A percentile compares a stretch with the other conserved stretches of the same genome.
These are phyloP conservation scores for Citrus australasica DNA, from an alignment of 345 rosid species.

Conservation along the genomic window DNA sequence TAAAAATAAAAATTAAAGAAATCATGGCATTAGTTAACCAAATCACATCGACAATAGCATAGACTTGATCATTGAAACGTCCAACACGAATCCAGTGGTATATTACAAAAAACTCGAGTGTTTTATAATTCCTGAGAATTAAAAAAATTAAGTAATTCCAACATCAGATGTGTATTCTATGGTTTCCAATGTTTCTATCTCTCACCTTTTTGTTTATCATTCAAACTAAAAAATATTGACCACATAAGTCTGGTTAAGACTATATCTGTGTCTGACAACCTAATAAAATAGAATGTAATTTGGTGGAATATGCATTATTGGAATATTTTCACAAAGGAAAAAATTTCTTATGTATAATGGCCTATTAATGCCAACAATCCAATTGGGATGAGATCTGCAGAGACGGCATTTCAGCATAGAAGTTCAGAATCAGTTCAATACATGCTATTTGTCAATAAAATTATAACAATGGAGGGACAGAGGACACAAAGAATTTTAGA, in stretches of 20 bases:
- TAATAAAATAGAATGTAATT: neutral
- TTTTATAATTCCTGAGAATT: neutral
- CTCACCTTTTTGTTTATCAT: neutral
- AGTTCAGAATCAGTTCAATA: neutral
- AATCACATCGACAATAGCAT: neutral
- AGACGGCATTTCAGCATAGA: neutral
- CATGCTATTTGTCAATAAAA: neutral
- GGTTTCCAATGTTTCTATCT: neutral
- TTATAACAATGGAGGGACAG: neutral
- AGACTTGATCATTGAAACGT: neutral
- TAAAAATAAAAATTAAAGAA: neutral
- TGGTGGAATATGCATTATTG: neutral
- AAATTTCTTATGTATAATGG: neutral
- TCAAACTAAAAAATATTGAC: neutral
- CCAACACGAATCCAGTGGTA: neutral
- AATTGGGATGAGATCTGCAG: neutral
- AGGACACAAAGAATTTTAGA: neutral
- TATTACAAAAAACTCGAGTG: neutral
- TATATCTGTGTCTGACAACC: neutral
- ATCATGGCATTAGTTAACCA: neutral
- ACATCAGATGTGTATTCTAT: neutral
- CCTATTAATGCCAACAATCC: neutral
- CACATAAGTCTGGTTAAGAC: neutral
- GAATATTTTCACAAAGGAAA: neutral
- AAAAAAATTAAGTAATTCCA: neutral